Percentiles rank a stretch among this genome's conserved stretches.
Conservation (phyloP, 768 basidiomycete genomes). For the Tricholoma flavovirens region DNA sequence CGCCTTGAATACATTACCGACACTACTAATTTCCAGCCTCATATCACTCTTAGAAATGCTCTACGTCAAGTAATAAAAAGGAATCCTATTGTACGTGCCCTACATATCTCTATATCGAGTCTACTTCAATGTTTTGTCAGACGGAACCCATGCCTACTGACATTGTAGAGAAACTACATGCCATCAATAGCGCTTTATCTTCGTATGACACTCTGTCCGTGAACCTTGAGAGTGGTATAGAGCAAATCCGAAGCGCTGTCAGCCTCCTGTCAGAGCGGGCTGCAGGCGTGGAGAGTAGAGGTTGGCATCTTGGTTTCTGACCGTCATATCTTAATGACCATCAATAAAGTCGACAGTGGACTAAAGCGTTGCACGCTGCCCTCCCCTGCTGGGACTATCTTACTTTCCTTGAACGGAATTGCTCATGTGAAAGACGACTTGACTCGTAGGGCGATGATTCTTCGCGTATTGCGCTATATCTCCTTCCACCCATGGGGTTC, state of each 20-base stretch:
- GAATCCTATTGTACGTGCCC: conserved; percentile 16
- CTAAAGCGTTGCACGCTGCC: conserved; percentile 31
- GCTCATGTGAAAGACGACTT: conserved; percentile 27
- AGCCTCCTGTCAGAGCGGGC: conserved; percentile 28
- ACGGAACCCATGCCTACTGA: conserved; percentile 20
- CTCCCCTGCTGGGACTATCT: conserved; percentile 46
- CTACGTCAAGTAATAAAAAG: conserved; percentile 46
- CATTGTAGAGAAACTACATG: conserved; percentile 26
- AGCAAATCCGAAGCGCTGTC: conserved; percentile 34
- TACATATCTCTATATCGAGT: background rate
- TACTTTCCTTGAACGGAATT: conserved; percentile 36
- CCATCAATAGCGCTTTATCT: conserved; percentile 26
- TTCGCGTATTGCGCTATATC: conserved; percentile 59
- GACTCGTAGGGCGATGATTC: conserved; percentile 37
- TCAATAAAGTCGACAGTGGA: conserved; percentile 35
- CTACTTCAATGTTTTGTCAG: conserved; percentile 3
- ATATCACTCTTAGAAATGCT: conserved; percentile 65
- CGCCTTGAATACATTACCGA: conserved; percentile 59
- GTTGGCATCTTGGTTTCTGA: conserved; percentile 21
- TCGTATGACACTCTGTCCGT: conserved; percentile 26
- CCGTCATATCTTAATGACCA: conserved; percentile 5
- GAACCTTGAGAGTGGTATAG: conserved; percentile 25
- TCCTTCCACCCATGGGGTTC: conserved; percentile 79
- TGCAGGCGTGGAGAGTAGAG: conserved; percentile 40
- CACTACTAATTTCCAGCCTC: conserved; percentile 69